Percentiles rank a stretch among this genome's conserved stretches.
These are phyloP conservation scores for Hanseniaspora taiwanica DNA, from an alignment of 805 yeast genomes.

Conservation along the genomic window DNA sequence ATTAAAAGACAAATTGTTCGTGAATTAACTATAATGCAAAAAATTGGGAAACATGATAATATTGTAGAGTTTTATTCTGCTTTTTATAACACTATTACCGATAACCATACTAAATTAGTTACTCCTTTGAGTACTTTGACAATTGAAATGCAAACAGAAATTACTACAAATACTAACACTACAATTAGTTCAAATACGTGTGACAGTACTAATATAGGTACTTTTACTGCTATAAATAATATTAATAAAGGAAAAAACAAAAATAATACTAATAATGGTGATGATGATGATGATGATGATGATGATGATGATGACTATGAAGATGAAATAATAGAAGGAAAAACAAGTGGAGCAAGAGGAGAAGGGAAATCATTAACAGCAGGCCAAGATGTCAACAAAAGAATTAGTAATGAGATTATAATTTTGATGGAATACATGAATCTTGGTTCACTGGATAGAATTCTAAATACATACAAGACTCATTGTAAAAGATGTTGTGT, in stretches of 20 bases:
- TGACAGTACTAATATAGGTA: too few species aligned
- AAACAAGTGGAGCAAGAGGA: not conserved
- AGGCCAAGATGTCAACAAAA: constrained; percentile 9
- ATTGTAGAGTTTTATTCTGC: constrained; percentile 91
- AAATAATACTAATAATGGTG: constrained; percentile 1
- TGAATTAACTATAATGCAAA: constrained; percentile 83
- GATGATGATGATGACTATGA: constrained; percentile 3
- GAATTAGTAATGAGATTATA: constrained; percentile 48
- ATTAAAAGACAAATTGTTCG: constrained; percentile 75
- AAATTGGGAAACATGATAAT: constrained; percentile 63
- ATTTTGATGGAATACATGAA: constrained; percentile 95
- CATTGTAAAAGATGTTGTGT: constrained; percentile 20
- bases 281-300: constrained; percentile 5
- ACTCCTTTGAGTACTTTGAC: not conserved
- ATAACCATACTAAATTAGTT: not conserved
- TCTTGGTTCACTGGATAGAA: constrained; percentile 82
- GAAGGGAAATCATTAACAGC: too few species aligned
- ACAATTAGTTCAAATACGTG: constrained; percentile 3
- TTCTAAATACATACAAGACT: constrained; percentile 46
- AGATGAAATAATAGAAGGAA: not conserved
- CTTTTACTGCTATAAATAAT: too few species aligned
- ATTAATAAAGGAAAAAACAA: not conserved
- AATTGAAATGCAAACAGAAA: constrained; percentile 3
- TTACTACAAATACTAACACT: constrained; percentile 2
- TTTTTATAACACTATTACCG: constrained; percentile 38